Base-by-base conservation (phyloP, 345 rosid species). In the Carallia brachiata region DNA sequence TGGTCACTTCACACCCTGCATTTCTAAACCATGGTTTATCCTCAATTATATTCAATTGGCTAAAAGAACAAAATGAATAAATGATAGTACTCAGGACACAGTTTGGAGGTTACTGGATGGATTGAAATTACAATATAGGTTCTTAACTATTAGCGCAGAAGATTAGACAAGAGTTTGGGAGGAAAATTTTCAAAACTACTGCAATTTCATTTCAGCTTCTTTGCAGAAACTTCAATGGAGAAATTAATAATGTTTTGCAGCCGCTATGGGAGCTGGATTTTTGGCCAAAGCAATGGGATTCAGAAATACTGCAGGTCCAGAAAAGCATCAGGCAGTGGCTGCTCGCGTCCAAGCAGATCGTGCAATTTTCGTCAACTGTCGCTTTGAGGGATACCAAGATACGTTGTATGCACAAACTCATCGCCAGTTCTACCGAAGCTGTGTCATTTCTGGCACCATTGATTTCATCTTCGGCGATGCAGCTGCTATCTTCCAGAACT, bases 391-490 rank as follows among this genome's bases (percentile, higher is more conserved):
- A 0, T 82, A 78, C 80, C 94, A 89, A 71, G 82, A 88, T 83
- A 89, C 98, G 4, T 70, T 93, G 23, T 77, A 90, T 44, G 94
- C 62, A 6, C 94, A 89, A 67, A 78, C 94, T 4, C 98, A 93
- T 72, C 92, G 98, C 6, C 97, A 93, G 56, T 91, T 73, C 75
- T 93, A 87, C 77, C 73, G 84, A 37, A 83, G 89, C 75, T 91
- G 96, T 7, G 86, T 91, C 50, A 76, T 93, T 13, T 1, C 79
- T 0, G 98, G 98, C 5, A 91, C 96, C 0, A 61, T 88, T 2
- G 98, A 94, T 59, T 89, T 94, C 83, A 89, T 94, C 62, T 91
- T 94, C 6, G 98, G 98, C 0, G 98, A 94, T 18, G 96, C 98
- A 0, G 75, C 95, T 0, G 91, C 90, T 0, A 48, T 94, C 52